These are phyloP conservation scores for Pseudonitzschia multistriata DNA, from an alignment of 108 stramenopile species.

Conservation along the genomic window DNA sequence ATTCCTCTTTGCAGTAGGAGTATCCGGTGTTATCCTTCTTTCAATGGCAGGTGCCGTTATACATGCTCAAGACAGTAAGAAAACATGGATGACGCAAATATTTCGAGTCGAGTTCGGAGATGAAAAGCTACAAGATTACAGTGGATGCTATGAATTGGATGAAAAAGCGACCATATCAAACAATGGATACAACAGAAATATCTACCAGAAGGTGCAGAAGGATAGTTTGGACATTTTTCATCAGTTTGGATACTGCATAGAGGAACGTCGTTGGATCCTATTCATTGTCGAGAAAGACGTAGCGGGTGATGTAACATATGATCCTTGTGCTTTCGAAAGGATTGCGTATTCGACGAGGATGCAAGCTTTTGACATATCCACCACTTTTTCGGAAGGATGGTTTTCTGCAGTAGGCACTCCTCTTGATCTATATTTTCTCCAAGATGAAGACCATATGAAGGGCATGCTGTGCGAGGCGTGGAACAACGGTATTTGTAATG, in stretches of 20 bases:
- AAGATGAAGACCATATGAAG: not conserved
- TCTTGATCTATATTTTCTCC: not conserved
- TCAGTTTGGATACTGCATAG: not conserved
- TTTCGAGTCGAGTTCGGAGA: slow-evolving; percentile 5
- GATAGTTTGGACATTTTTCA: not conserved
- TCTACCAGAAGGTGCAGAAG: not conserved
- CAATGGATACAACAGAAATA: not conserved
- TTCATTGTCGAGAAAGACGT: no score
- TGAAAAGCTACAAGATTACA: not conserved
- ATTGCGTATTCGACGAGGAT: not conserved
- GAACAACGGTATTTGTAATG: not conserved
- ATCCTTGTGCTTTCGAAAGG: not conserved
- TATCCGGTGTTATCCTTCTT: not conserved
- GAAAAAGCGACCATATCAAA: not conserved
- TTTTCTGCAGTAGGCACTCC: not conserved
- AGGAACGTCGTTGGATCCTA: not conserved
- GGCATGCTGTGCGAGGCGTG: not conserved
- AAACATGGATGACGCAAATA: not conserved
- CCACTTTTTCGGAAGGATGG: not conserved
- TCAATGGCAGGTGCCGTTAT: not conserved
- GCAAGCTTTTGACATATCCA: not conserved
- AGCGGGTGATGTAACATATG: not conserved
- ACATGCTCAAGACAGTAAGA: not conserved
- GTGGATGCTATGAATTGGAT: not conserved
- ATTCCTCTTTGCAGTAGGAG: not conserved